Base-by-base conservation (phyloP, 768 basidiomycete species). In the Macrolepiota albuminosa region DNA sequence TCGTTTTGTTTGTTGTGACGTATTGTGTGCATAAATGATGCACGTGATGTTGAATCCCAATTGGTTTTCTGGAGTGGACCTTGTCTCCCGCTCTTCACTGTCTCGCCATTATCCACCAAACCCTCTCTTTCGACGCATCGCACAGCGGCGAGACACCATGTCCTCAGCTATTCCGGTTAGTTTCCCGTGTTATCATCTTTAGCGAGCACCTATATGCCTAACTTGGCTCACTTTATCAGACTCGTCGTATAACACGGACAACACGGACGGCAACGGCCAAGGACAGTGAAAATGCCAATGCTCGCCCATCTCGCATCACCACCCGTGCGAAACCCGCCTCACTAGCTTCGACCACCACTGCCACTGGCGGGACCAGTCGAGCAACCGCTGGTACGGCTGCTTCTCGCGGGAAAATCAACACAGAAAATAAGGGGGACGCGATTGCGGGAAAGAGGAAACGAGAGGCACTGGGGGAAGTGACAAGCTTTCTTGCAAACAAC, bases 211-310 rank as follows among this genome's bases (percentile, higher is more conserved):
- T 47, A 54, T 57, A 61, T 50, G 61, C 52, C 65, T 61, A 55
- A 57, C 49, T 55, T 37, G 8, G 55, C 66, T 36, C 63, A 61
- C 56, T 49, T 43, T 54, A 54, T 61, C 56, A 91, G 89, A 85
- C 85, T 68, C 87, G 90, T 68, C 87, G 90, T 76, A 78, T 83
- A 64, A 83, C 84, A 62, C 81, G 87, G 73, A 72, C 75, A 61
- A 75, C 75, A 54, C 69, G 77, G 57, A 71, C 75, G 54, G 73
- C 80, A 60, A 78, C 81, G 37, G 70, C 75, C 67, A 88, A 86
- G 73, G 87, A 88, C 71, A 84, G 80, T 71, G 89, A 91, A 81
- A 91, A 90, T 71, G 85, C 84, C 61, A 85, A 84, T 66, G 84
- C 84, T 63, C 84, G 86, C 63, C 82, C 83, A 46, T 78, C 82